Conservation (phyloP, 2,329 filamentous ascomycete genomes). For the Chaetothyriales sp. region DNA sequence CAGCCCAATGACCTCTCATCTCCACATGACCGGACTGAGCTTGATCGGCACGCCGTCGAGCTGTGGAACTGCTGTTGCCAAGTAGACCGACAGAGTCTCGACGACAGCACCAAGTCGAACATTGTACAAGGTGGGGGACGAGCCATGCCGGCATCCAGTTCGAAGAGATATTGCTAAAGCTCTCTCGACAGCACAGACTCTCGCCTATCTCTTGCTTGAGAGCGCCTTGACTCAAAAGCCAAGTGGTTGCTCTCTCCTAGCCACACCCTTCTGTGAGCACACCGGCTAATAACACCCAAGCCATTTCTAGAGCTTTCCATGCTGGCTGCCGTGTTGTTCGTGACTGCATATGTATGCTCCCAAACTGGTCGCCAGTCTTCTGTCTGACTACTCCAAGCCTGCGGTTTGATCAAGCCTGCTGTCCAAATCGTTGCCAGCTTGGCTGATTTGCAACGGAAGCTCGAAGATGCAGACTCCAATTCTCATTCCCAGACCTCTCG, state of each 20-base stretch:
- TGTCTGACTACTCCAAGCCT: not conserved
- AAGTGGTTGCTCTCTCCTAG: constrained; percentile 1
- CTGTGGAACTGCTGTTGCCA: constrained; percentile 26
- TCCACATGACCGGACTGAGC: constrained; percentile 3
- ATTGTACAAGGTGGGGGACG: not conserved
- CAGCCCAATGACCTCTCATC: constrained; percentile 6
- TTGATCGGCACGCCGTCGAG: constrained; percentile 22
- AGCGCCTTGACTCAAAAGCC: constrained; percentile 28
- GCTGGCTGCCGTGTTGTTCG: constrained; percentile 52
- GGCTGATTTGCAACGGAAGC: constrained; percentile 37
- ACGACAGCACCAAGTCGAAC: constrained; percentile 6
- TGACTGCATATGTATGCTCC: constrained; percentile 36
- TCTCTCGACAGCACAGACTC: constrained; percentile 28
- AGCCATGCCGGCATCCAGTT: not conserved
- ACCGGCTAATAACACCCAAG: constrained; percentile 16
- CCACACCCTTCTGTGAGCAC: not conserved
- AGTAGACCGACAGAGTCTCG: constrained; percentile 1
- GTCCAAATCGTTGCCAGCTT: constrained; percentile 48
- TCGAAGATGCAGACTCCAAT: constrained; percentile 10
- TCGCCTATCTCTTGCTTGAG: constrained; percentile 56
- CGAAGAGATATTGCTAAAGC: not conserved
- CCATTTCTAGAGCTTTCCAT: constrained; percentile 45
- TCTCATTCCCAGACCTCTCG: constrained; percentile 17
- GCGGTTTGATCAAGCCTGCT: constrained; percentile 40
- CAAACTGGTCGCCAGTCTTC: not conserved